Evolutionary conservation across 176 grass and related monocot species (phyloP).

Genomic region (Hordeum marinum): DNA sequence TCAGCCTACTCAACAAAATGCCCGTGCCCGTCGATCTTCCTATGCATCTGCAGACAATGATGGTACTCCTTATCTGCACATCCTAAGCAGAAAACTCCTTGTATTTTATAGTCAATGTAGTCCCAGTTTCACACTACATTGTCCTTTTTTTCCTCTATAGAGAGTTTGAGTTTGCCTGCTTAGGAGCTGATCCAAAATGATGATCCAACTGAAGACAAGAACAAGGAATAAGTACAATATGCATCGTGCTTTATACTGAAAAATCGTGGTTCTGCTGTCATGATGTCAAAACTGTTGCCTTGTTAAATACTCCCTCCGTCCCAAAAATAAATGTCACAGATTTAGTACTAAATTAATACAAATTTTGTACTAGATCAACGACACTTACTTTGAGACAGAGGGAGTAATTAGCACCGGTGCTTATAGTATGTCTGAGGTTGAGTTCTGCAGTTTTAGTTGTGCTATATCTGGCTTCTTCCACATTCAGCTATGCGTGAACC

Average conservation of each 20-base stretch:
- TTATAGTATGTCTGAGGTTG: conserved; percentile 5
- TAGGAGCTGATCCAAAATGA: conserved; percentile 52
- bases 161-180: conserved; percentile 43
- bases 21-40: conserved; percentile 45
- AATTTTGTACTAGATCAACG: too few relatives aligned
- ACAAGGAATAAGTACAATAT: conserved; percentile 25
- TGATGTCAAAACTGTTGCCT: conserved; percentile 1
- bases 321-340: too few relatives aligned
- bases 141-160: conserved; percentile 24
- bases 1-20: conserved; percentile 80
- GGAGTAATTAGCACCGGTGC: background rate
- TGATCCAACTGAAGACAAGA: conserved; percentile 41
- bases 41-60: conserved; percentile 81
- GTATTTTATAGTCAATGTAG: background rate
- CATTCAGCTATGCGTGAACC: conserved; percentile 13
- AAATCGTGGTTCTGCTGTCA: background rate
- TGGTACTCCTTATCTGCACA: conserved; percentile 29
- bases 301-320: conserved; percentile 35
- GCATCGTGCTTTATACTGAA: background rate
- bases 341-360: too few relatives aligned
- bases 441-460: conserved; percentile 23
- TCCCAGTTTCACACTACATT: background rate
- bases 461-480: background rate
- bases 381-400: too few relatives aligned
- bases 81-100: background rate